Evolutionary conservation across 768 basidiomycete genomes (phyloP).

Genomic region (Suillus paluster): DNA sequence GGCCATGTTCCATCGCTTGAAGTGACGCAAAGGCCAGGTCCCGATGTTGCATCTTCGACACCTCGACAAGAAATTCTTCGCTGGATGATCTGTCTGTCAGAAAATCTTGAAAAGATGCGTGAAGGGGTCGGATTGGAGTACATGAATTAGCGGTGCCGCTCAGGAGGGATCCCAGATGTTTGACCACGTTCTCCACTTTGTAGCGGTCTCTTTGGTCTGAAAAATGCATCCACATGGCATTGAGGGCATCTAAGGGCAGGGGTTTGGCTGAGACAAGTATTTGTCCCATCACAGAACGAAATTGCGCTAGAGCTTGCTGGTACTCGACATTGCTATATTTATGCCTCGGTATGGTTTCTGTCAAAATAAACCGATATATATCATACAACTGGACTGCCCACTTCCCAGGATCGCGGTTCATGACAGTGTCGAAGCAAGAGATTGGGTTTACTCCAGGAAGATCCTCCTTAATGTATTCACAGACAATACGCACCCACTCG

Average conservation of each 20-base stretch:
- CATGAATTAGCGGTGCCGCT: conserved; percentile 1
- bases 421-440: conserved; percentile 1
- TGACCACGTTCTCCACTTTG: background rate
- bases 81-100: conserved; percentile 20
- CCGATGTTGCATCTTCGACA: background rate
- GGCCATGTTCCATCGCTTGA: conserved; percentile 29
- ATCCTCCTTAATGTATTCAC: background rate
- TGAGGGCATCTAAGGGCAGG: background rate
- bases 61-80: conserved; percentile 17
- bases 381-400: background rate
- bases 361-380: background rate
- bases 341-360: background rate
- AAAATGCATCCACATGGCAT: background rate
- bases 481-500: conserved; percentile 15
- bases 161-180: conserved; percentile 11
- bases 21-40: conserved; percentile 22
- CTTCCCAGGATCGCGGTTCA: background rate
- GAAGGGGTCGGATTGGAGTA: conserved; percentile 20
- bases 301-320: background rate
- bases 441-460: background rate
- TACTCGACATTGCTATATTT: background rate
- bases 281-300: conserved; percentile 11
- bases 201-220: background rate
- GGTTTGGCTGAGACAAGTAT: conserved; percentile 5
- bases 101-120: conserved; percentile 35